phyloP scores from a whole-genome alignment of 768 basidiomycete genomes.

The Auricularia sp. region DNA sequence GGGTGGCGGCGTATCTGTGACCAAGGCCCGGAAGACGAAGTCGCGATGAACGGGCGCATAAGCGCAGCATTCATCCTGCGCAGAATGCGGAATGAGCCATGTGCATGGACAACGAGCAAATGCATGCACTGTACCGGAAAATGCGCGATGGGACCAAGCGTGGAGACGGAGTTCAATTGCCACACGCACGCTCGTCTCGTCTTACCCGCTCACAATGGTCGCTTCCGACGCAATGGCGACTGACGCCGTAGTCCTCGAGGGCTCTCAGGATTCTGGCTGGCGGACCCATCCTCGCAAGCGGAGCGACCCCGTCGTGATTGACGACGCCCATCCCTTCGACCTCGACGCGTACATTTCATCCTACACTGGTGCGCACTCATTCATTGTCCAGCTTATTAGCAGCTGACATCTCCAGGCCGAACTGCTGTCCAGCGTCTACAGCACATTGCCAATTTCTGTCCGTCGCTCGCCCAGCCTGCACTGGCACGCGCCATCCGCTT shows the following conservation, averaged over 20 bases:
- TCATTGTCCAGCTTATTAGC: background rate
- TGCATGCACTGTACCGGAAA: background rate
- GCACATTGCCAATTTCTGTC: constrained; percentile 54
- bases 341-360: constrained; percentile 68
- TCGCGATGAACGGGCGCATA: background rate
- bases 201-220: background rate
- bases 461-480: constrained; percentile 62
- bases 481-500: constrained; percentile 55
- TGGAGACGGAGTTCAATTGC: background rate
- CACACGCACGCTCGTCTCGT: background rate
- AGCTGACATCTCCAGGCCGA: constrained; percentile 42
- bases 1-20: background rate
- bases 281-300: background rate
- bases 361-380: constrained; percentile 50
- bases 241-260: background rate
- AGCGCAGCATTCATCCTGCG: constrained; percentile 1
- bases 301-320: constrained; percentile 29
- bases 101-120: background rate
- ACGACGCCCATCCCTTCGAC: constrained; percentile 81
- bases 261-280: background rate
- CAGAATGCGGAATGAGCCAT: background rate
- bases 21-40: background rate
- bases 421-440: constrained; percentile 66
- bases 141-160: background rate
- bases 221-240: background rate